A percentile compares a stretch with the other conserved stretches of the same genome.
phyloP scores from a whole-genome alignment of 768 basidiomycete species.

The Tylopilus rubrobrunneus region DNA sequence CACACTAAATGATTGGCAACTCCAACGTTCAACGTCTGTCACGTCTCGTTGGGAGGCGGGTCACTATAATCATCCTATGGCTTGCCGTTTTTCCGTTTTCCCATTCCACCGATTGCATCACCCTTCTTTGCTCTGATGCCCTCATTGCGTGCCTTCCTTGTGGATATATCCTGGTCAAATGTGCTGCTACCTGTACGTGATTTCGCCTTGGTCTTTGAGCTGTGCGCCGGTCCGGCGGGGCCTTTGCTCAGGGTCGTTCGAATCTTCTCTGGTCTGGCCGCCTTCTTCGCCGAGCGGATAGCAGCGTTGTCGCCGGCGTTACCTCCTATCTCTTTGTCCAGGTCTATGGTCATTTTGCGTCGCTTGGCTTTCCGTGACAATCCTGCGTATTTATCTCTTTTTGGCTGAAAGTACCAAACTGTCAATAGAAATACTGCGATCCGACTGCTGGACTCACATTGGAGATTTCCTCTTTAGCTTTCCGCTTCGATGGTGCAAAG shows the following conservation, averaged over 20 bases:
- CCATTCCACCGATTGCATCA: constrained; percentile 49
- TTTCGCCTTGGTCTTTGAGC: constrained; percentile 28
- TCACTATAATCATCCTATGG: constrained; percentile 17
- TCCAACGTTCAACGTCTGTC: not conserved
- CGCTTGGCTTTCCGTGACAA: constrained; percentile 86
- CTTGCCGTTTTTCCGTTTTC: constrained; percentile 46
- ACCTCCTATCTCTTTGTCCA: constrained; percentile 63
- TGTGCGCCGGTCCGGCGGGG: constrained; percentile 32
- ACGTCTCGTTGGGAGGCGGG: not conserved
- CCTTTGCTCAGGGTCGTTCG: constrained; percentile 45
- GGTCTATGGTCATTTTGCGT: constrained; percentile 80
- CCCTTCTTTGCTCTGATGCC: constrained; percentile 64
- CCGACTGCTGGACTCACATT: constrained; percentile 35
- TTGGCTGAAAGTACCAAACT: constrained; percentile 43
- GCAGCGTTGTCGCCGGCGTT: constrained; percentile 59
- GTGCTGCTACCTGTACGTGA: constrained; percentile 31
- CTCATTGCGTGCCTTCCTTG: constrained; percentile 42
- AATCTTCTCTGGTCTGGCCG: constrained; percentile 69
- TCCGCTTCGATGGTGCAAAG: constrained; percentile 37
- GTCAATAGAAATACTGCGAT: constrained; percentile 4
- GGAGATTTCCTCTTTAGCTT: constrained; percentile 30
- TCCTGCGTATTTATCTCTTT: constrained; percentile 75
- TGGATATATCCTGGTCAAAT: constrained; percentile 62
- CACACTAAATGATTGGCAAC: not conserved
- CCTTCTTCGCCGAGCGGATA: constrained; percentile 85